phyloP scores from a whole-genome alignment of 2,329 filamentous ascomycete species.

The Fusarium drepaniforme region DNA sequence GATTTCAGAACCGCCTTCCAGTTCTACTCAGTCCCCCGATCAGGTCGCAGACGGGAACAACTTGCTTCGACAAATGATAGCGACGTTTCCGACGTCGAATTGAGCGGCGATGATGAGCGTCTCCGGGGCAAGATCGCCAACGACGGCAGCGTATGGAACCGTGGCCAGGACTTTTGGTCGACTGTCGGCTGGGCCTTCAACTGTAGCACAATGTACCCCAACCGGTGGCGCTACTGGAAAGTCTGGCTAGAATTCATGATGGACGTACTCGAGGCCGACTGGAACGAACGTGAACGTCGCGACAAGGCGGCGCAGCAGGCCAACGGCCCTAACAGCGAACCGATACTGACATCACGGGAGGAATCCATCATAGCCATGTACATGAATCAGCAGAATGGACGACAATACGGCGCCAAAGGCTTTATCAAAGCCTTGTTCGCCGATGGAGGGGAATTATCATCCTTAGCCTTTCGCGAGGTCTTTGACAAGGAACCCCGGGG shows the following conservation, averaged over 20 bases:
- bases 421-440: constrained; percentile 77
- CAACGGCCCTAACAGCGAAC: constrained; percentile 35
- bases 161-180: constrained; percentile 90
- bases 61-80: constrained; percentile 57
- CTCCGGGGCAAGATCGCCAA: constrained; percentile 72
- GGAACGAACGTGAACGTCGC: constrained; percentile 66
- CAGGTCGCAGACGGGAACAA: constrained; percentile 50
- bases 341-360: constrained; percentile 51
- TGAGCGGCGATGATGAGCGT: constrained; percentile 62
- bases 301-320: constrained; percentile 54
- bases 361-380: constrained; percentile 74
- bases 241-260: constrained; percentile 85
- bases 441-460: constrained; percentile 67
- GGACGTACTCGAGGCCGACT: constrained; percentile 80
- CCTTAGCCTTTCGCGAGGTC: constrained; percentile 72
- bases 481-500: constrained; percentile 72
- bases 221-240: constrained; percentile 85
- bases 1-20: constrained; percentile 78
- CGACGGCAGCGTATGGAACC: constrained; percentile 76
- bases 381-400: constrained; percentile 59
- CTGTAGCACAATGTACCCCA: constrained; percentile 79
- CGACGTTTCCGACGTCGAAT: constrained; percentile 55
- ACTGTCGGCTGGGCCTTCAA: constrained; percentile 94
- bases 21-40: constrained; percentile 61
- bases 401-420: constrained; percentile 61